These are phyloP conservation scores for Diaporthe longicolla DNA, from an alignment of 2,329 filamentous ascomycete species.

Conservation along the genomic window DNA sequence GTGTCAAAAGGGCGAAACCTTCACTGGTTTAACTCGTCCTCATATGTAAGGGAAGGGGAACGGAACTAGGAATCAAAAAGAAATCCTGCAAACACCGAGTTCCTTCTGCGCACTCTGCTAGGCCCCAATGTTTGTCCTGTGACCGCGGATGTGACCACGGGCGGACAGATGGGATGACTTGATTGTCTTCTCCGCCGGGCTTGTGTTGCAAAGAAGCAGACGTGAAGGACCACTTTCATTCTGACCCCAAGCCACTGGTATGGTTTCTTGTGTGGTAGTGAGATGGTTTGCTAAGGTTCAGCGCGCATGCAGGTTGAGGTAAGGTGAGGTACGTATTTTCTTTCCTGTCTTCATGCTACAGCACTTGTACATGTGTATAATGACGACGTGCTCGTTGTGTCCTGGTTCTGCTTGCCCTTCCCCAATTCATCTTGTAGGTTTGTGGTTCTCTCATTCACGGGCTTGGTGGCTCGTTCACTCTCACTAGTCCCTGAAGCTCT, in stretches of 20 bases:
- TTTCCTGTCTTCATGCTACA: background rate
- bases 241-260: no score
- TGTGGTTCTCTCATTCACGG: background rate
- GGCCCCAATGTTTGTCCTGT: background rate
- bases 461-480: background rate
- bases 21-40: slow-evolving; percentile 34
- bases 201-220: background rate
- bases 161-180: background rate
- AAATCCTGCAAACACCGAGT: slow-evolving; percentile 1
- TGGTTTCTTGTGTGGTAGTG: no score
- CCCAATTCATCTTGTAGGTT: background rate
- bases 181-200: background rate
- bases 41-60: slow-evolving; percentile 26
- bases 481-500: background rate
- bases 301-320: background rate
- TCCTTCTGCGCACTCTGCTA: background rate
- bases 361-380: background rate
- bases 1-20: slow-evolving; percentile 35
- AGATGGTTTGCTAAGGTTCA: no score
- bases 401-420: background rate
- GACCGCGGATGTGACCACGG: background rate
- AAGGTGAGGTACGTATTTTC: background rate
- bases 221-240: background rate
- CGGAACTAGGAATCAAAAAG: slow-evolving; percentile 12
- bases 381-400: background rate